These are phyloP conservation scores for Penicillium sp. DNA, from an alignment of 2,329 filamentous ascomycete genomes.

Conservation along the genomic window DNA sequence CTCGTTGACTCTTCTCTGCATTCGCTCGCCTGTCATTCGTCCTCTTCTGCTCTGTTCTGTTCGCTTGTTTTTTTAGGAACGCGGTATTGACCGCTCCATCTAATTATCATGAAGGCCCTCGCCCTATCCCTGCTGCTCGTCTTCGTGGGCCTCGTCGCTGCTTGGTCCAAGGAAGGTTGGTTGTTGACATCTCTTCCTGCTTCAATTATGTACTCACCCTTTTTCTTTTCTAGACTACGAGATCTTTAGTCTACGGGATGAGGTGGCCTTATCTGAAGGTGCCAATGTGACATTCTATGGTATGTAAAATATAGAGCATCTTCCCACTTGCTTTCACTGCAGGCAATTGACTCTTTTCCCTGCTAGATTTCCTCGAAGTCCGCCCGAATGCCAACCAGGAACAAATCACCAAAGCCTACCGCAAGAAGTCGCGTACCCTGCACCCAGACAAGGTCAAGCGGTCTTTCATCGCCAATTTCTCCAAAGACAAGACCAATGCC, in stretches of 20 bases:
- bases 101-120: conserved; percentile 63
- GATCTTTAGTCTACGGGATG: conserved; percentile 92
- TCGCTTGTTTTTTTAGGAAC: background rate
- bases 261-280: conserved; percentile 72
- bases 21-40: conserved; percentile 5
- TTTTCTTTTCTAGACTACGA: conserved; percentile 68
- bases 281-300: conserved; percentile 80
- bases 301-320: conserved; percentile 21
- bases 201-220: background rate
- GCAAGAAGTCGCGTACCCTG: conserved; percentile 73
- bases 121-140: conserved; percentile 61
- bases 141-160: conserved; percentile 63
- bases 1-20: conserved; percentile 4
- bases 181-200: conserved; percentile 21
- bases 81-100: conserved; percentile 27
- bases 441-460: conserved; percentile 97
- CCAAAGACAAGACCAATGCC: conserved; percentile 49
- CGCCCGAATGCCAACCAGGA: conserved; percentile 69
- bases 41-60: conserved; percentile 5
- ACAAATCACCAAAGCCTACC: conserved; percentile 90
- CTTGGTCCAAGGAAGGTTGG: conserved; percentile 84
- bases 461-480: conserved; percentile 67
- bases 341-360: background rate
- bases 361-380: conserved; percentile 74
- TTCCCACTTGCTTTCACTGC: background rate